Conservation (phyloP, 345 rosid genomes). For the Alliaria petiolata region DNA sequence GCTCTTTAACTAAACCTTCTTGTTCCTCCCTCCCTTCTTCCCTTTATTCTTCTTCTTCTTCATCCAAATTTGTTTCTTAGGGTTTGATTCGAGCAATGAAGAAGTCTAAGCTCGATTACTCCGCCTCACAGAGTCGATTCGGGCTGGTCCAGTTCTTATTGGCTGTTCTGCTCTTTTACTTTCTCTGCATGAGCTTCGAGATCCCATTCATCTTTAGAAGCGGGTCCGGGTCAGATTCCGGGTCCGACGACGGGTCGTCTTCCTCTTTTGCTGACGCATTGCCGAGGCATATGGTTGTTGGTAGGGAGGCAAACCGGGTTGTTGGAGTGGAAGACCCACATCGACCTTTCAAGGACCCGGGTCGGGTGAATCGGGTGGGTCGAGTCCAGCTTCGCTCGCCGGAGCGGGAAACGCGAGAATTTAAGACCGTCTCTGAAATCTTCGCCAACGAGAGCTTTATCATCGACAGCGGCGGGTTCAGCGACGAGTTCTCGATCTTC, state of each 20-base stretch:
- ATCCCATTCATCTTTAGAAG: slow-evolving; percentile 58
- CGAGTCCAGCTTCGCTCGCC: slow-evolving; percentile 2
- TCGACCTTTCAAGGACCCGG: slow-evolving; percentile 32
- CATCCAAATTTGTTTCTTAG: background rate
- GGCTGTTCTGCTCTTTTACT: slow-evolving; percentile 44
- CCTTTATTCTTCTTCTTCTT: background rate
- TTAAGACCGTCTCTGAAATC: slow-evolving; percentile 47
- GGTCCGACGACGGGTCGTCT: slow-evolving; percentile 27
- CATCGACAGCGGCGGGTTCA: slow-evolving; percentile 40
- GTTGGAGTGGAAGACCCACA: slow-evolving; percentile 46
- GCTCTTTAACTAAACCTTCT: background rate
- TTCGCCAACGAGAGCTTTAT: slow-evolving; percentile 38
- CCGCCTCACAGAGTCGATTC: slow-evolving; percentile 35
- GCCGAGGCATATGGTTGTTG: slow-evolving; percentile 28
- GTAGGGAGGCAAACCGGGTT: slow-evolving; percentile 39
- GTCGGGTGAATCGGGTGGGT: slow-evolving; percentile 30
- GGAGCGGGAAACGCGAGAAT: slow-evolving; percentile 1
- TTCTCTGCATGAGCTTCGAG: slow-evolving; percentile 58
- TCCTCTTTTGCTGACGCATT: slow-evolving; percentile 34
- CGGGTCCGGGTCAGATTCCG: slow-evolving; percentile 27
- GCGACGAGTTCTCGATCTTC: slow-evolving; percentile 49
- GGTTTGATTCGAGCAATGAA: slow-evolving; percentile 25
- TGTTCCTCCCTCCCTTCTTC: background rate
- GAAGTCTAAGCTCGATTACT: slow-evolving; percentile 38
- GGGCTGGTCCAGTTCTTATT: slow-evolving; percentile 61